phyloP scores from a whole-genome alignment of 1,284 basidiomycete genomes.

The Cryptococcus deneoformans region DNA sequence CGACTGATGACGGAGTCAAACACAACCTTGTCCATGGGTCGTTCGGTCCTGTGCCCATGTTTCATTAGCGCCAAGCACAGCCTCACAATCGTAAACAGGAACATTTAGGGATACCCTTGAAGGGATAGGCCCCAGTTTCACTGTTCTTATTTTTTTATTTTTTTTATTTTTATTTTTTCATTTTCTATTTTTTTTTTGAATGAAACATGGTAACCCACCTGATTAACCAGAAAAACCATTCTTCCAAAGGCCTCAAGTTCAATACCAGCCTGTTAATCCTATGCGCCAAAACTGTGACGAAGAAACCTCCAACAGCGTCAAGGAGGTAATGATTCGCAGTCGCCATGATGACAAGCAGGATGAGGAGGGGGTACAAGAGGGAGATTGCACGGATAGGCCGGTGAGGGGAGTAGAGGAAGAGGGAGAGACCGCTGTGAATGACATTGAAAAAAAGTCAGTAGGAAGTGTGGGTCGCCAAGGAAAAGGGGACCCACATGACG shows the following conservation, averaged over 20 bases:
- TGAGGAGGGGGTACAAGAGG: slow-evolving; percentile 38
- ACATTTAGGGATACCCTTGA: no score
- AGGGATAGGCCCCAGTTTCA: no score
- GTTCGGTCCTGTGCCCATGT: slow-evolving; percentile 20
- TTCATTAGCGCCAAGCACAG: background rate
- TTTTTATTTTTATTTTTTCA: no score
- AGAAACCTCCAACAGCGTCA: slow-evolving; percentile 45
- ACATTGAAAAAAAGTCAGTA: background rate
- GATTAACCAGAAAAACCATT: slow-evolving; percentile 39
- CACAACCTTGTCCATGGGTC: slow-evolving; percentile 36
- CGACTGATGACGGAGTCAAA: slow-evolving; percentile 18
- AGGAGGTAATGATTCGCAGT: slow-evolving; percentile 49
- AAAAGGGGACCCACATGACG: slow-evolving; percentile 26
- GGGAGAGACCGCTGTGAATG: slow-evolving; percentile 30
- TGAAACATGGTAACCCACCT: slow-evolving; percentile 11
- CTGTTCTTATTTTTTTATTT: background rate
- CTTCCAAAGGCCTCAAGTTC: slow-evolving; percentile 43
- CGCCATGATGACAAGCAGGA: slow-evolving; percentile 46
- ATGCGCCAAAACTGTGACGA: slow-evolving; percentile 42
- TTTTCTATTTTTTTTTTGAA: background rate
- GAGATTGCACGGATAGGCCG: slow-evolving; percentile 18
- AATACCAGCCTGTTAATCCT: slow-evolving; percentile 37
- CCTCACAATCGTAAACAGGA: background rate
- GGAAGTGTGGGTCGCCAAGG: background rate
- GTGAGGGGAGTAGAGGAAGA: slow-evolving; percentile 40